These are phyloP conservation scores for Pythium dissotocum DNA, from an alignment of 352 stramenopile species.

Conservation along the genomic window DNA sequence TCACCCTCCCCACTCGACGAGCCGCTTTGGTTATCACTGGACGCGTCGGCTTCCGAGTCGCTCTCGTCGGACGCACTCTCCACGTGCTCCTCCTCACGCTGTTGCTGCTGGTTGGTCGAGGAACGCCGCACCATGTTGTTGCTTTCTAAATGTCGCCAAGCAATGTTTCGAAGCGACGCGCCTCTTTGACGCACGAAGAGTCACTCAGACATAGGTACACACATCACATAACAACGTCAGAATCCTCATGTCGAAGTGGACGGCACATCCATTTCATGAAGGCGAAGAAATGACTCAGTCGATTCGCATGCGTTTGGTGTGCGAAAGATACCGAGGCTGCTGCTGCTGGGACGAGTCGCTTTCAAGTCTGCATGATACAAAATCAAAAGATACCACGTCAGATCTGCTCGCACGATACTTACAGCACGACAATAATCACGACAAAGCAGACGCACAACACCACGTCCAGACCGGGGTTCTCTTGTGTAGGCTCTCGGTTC, in stretches of 20 bases:
- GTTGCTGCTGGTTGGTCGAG: constrained; percentile 4
- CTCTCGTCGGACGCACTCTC: constrained; percentile 3
- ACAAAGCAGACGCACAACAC: not conserved
- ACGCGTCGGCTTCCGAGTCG: not conserved
- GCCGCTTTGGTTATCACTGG: not conserved
- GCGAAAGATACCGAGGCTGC: constrained; percentile 57
- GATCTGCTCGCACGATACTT: not conserved
- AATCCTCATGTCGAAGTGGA: not conserved
- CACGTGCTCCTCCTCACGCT: not conserved
- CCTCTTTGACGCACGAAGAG: constrained; percentile 13
- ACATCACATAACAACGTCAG: not conserved
- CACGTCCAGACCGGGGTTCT: not conserved
- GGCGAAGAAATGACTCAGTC: constrained; percentile 9
- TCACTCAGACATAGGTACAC: constrained; percentile 4
- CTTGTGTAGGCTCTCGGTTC: not conserved
- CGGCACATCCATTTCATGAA: not conserved
- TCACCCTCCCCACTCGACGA: constrained; percentile 8
- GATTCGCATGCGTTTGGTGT: constrained; percentile 50
- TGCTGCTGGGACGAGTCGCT: constrained; percentile 52
- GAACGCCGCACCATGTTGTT: constrained; percentile 9
- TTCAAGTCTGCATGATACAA: constrained; percentile 15
- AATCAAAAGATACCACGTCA: constrained; percentile 2
- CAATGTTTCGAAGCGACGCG: not conserved
- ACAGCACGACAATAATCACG: not conserved
- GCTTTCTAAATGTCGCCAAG: not conserved